Evolutionary conservation across 2,329 filamentous ascomycete species (phyloP), one percentile per base, ranked within the genome.

Genomic region (Parastagonospora avenae): DNA sequence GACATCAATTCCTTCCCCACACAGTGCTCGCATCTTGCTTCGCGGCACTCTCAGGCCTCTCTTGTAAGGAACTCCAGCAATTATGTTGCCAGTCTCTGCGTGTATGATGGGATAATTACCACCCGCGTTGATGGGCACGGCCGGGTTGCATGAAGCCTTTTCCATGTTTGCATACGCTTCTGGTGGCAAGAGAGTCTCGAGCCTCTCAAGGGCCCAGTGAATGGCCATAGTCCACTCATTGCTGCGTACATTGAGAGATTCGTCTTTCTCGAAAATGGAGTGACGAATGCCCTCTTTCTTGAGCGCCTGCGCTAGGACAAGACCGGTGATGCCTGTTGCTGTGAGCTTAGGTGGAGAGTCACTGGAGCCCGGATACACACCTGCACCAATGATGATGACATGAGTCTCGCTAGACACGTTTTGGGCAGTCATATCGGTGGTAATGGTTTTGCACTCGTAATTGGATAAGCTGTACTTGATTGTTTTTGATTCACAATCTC

Each of bases 201-300:
- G 52, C 9, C 54, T 45, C 8, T 55, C 42, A 2, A 61, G 51
- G n/a, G 66, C 63, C 68, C 68, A 72, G 41, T 72, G 68, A 16
- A 71, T 55, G 14, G 64, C 67, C 66, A 72, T 72, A 38, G 64
- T 70, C 68, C 68, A 72, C 59, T 72, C 68, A 30, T 64, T 56
- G 9, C 58, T 50, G 39, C 66, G 62, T 29, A 56, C 58, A 35
- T 42, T 60, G 42, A 35, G 54, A 32, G 39, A 68, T 24, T 16
- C 31, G 39, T 49, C 60, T 15, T 45, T 60, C 42, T 71, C 68
- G 19, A 62, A 63, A 33, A 70, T 53, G 11, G 60, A 48, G 43
- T 48, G 66, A 7, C 19, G 15, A 16, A 46, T 46, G 19, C 73
- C 4, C 12, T 37, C 35, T 15, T 40, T 40, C 15, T 28, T 27